Conservation (phyloP, 202 grass and related monocot genomes). For the Setaria italica region DNA sequence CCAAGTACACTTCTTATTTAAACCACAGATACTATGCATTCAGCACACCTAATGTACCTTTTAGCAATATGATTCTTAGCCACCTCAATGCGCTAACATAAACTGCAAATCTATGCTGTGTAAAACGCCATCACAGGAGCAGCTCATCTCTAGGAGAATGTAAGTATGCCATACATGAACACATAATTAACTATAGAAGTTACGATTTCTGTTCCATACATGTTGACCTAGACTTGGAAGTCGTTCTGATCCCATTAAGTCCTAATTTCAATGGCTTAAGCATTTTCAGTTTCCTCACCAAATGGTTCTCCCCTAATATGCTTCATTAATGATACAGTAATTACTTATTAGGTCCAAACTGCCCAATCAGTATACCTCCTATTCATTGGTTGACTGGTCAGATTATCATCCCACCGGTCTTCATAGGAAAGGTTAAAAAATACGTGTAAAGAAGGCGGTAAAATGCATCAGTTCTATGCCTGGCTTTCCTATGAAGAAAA, state of each 20-base stretch:
- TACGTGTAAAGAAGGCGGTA: too few species aligned
- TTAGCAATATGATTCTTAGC: conserved; percentile 2
- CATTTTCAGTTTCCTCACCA: neutral
- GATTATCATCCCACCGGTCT: neutral
- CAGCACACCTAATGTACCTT: neutral
- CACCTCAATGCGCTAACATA: neutral
- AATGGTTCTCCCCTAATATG: neutral
- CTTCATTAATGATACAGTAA: too few species aligned
- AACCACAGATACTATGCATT: neutral
- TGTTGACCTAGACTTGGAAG: neutral
- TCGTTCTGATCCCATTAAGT: neutral
- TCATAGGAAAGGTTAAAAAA: neutral
- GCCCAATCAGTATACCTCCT: neutral
- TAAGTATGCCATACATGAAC: neutral
- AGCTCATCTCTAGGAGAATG: neutral
- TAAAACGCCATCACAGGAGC: neutral
- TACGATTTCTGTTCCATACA: neutral
- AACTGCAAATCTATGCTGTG: neutral
- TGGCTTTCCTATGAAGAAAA: neutral
- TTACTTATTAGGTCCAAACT: neutral
- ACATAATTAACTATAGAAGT: neutral
- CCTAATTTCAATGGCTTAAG: neutral
- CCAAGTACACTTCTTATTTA: neutral
- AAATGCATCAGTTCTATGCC: neutral
- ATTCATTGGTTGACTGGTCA: neutral